Evolutionary conservation across 2,329 filamentous ascomycete species (phyloP).

Genomic region (Xylariaceae sp.): DNA sequence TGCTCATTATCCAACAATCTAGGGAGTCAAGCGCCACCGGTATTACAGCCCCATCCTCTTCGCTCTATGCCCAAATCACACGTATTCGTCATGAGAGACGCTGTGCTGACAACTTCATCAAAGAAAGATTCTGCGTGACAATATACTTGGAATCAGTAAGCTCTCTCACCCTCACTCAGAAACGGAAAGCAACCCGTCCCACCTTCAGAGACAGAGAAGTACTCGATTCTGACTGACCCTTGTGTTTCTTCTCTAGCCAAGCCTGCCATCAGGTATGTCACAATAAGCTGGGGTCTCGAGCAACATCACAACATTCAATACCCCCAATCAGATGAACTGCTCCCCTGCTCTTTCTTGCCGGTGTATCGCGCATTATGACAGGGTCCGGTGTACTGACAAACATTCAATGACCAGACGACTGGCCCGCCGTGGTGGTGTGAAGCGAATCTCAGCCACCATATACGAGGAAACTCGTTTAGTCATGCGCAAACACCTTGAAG

Average conservation of each 20-base stretch:
- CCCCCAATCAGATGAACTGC: no score
- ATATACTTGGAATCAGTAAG: constrained; percentile 32
- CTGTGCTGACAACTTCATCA: not conserved
- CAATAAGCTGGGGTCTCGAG: not conserved
- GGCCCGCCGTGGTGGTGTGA: constrained; percentile 72
- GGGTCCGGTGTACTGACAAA: constrained; percentile 3
- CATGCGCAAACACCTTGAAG: constrained; percentile 46
- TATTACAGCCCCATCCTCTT: constrained; percentile 9
- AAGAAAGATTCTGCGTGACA: constrained; percentile 33
- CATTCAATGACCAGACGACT: constrained; percentile 53
- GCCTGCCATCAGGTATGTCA: constrained; percentile 47
- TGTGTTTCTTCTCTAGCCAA: constrained; percentile 43
- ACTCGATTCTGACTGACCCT: no score
- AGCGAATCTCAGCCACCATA: constrained; percentile 62
- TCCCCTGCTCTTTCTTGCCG: no score
- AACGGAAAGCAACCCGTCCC: not conserved
- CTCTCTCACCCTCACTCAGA: no score
- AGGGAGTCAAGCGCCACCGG: constrained; percentile 28
- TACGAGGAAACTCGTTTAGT: constrained; percentile 58
- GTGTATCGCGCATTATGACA: not conserved
- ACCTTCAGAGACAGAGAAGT: no score
- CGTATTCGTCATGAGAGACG: no score
- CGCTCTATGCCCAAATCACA: no score
- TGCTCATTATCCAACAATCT: constrained; percentile 5
- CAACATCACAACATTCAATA: not conserved